These are phyloP conservation scores for Neonectria ditissima DNA, from an alignment of 2,329 filamentous ascomycete species.

Conservation along the genomic window DNA sequence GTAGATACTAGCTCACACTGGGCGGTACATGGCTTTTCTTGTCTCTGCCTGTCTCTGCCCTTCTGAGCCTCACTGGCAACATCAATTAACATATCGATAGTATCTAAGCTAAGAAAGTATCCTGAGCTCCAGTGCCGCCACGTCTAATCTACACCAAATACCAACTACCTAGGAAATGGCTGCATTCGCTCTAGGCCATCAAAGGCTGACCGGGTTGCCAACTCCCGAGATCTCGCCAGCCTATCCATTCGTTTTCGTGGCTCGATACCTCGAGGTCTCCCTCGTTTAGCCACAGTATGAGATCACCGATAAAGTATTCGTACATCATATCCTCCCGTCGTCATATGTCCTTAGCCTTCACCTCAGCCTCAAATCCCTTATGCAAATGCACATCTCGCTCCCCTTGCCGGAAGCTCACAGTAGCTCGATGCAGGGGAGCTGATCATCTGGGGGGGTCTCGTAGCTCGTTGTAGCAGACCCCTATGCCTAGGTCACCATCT, in stretches of 20 bases:
- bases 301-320: too few species aligned
- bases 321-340: too few species aligned
- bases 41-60: not conserved
- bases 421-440: not conserved
- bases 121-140: not conserved
- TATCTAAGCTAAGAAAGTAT: not conserved
- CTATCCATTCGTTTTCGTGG: not conserved
- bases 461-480: not conserved
- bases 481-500: not conserved
- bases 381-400: not conserved
- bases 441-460: not conserved
- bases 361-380: not conserved
- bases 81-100: not conserved
- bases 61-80: not conserved
- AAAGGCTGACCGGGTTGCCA: not conserved
- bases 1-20: not conserved
- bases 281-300: too few species aligned
- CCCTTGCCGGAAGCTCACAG: not conserved
- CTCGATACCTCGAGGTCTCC: too few species aligned
- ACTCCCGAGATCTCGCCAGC: not conserved
- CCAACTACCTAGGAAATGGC: not conserved
- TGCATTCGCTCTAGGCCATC: not conserved
- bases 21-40: not conserved
- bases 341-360: too few species aligned
- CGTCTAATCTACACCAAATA: not conserved